Percentiles rank a stretch among this genome's conserved stretches.
These are phyloP conservation scores for Baeospora myosura DNA, from an alignment of 1,284 basidiomycete species.

Conservation along the genomic window DNA sequence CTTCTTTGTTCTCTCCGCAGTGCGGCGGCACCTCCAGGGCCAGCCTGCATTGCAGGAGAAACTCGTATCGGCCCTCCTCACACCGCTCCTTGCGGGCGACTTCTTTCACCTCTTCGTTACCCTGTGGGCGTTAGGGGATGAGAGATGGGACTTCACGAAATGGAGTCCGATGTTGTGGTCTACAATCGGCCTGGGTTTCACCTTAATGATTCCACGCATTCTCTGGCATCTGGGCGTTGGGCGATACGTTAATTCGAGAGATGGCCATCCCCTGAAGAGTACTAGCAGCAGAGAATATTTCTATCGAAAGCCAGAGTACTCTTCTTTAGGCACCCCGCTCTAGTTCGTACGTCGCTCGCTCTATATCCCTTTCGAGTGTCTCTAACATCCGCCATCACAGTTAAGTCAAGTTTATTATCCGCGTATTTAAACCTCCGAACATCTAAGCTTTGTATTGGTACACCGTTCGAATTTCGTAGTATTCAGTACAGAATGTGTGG, in stretches of 20 bases:
- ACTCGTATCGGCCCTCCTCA: slow-evolving; percentile 53
- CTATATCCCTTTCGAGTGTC: background rate
- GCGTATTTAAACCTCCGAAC: background rate
- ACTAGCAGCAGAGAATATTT: background rate
- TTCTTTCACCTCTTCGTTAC: slow-evolving; percentile 58
- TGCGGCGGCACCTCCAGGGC: slow-evolving; percentile 47
- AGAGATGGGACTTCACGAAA: slow-evolving; percentile 47
- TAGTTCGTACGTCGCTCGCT: no score
- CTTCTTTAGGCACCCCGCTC: slow-evolving; percentile 3
- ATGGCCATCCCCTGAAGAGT: slow-evolving; percentile 26
- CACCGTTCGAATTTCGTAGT: background rate
- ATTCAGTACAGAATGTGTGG: slow-evolving; percentile 1
- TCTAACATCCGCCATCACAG: background rate
- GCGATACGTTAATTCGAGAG: slow-evolving; percentile 60
- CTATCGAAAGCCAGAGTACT: slow-evolving; percentile 5
- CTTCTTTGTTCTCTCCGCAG: slow-evolving; percentile 53
- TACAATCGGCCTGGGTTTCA: slow-evolving; percentile 56
- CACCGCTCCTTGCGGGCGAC: slow-evolving; percentile 63
- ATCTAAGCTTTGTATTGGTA: background rate
- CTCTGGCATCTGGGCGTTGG: slow-evolving; percentile 69
- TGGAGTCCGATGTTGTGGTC: slow-evolving; percentile 67
- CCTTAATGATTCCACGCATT: slow-evolving; percentile 57
- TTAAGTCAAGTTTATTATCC: background rate
- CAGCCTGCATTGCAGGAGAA: slow-evolving; percentile 64
- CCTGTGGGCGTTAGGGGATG: slow-evolving; percentile 64